Evolutionary conservation across 1,284 basidiomycete species (phyloP).

Genomic region (Trichosporon sp.): DNA sequence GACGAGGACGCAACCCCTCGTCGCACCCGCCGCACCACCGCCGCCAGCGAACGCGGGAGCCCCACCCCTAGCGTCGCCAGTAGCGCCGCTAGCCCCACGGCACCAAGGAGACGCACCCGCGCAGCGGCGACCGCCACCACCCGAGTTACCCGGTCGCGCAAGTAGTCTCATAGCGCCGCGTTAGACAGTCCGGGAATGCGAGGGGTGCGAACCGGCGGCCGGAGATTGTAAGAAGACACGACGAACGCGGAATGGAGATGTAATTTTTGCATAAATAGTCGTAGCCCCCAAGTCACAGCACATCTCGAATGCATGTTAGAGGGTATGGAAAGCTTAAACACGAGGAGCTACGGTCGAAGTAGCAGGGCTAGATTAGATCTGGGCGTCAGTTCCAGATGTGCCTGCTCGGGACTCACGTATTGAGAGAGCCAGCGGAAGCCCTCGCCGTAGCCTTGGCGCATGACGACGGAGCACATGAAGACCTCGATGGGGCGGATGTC

Average conservation of each 20-base stretch:
- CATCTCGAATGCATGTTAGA: background rate
- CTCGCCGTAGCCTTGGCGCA: slow-evolving; percentile 98
- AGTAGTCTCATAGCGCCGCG: slow-evolving; percentile 7
- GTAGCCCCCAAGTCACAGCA: background rate
- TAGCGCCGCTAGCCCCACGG: slow-evolving; percentile 12
- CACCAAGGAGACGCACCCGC: background rate
- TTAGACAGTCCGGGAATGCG: background rate
- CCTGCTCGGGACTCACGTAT: slow-evolving; percentile 68
- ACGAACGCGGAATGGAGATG: background rate
- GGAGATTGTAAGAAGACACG: background rate
- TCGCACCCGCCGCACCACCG: slow-evolving; percentile 26
- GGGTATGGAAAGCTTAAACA: slow-evolving; percentile 8
- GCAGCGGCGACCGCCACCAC: slow-evolving; percentile 23
- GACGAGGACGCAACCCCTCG: slow-evolving; percentile 15
- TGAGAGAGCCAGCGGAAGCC: slow-evolving; percentile 98
- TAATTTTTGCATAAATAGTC: background rate
- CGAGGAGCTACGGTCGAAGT: background rate
- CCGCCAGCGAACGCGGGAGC: slow-evolving; percentile 31
- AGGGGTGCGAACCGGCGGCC: background rate
- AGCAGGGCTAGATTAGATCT: slow-evolving; percentile 6
- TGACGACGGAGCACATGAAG: slow-evolving; percentile 99
- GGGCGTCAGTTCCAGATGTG: background rate
- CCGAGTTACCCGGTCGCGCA: slow-evolving; percentile 23
- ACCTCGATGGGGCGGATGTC: slow-evolving; percentile 98
- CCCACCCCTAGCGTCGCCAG: slow-evolving; percentile 40